phyloP scores from a whole-genome alignment of 768 basidiomycete species.

The Boletus bicolor region DNA sequence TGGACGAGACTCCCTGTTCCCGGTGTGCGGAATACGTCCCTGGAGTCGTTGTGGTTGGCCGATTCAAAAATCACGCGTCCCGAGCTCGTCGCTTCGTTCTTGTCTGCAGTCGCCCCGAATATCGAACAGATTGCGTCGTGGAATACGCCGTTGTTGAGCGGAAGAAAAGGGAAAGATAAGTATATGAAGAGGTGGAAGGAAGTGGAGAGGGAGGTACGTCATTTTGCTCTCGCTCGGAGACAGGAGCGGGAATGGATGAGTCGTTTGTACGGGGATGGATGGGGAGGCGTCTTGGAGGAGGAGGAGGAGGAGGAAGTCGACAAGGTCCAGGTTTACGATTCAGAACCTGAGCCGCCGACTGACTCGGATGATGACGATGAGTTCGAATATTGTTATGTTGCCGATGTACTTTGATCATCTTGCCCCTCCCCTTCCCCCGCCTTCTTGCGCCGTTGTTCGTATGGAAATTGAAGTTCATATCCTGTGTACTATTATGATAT shows the following conservation, averaged over 20 bases:
- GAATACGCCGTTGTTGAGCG: conserved; percentile 30
- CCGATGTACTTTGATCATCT: conserved; percentile 3
- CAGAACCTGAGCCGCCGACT: conserved; percentile 19
- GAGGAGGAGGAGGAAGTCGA: conserved; percentile 6
- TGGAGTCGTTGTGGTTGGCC: conserved; percentile 30
- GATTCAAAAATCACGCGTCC: conserved; percentile 28
- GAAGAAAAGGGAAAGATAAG: conserved; percentile 22
- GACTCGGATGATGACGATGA: conserved; percentile 27
- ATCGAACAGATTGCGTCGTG: conserved; percentile 29
- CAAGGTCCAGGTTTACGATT: conserved; percentile 16
- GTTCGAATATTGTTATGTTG: conserved; percentile 25
- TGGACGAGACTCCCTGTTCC: conserved; percentile 13
- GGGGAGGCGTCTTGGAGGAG: neutral
- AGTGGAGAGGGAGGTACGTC: conserved; percentile 20
- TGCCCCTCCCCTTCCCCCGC: neutral
- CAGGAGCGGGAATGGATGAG: conserved; percentile 23
- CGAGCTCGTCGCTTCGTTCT: conserved; percentile 24
- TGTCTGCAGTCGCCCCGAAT: conserved; percentile 31
- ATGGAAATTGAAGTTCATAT: neutral
- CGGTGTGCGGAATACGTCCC: conserved; percentile 23
- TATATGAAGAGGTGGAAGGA: conserved; percentile 25
- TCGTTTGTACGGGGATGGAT: neutral
- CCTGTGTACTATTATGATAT: neutral
- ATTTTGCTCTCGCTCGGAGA: conserved; percentile 18
- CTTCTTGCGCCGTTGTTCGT: neutral